These are phyloP conservation scores for Colletotrichum lentis DNA, from an alignment of 2,329 filamentous ascomycete species.

Conservation along the genomic window DNA sequence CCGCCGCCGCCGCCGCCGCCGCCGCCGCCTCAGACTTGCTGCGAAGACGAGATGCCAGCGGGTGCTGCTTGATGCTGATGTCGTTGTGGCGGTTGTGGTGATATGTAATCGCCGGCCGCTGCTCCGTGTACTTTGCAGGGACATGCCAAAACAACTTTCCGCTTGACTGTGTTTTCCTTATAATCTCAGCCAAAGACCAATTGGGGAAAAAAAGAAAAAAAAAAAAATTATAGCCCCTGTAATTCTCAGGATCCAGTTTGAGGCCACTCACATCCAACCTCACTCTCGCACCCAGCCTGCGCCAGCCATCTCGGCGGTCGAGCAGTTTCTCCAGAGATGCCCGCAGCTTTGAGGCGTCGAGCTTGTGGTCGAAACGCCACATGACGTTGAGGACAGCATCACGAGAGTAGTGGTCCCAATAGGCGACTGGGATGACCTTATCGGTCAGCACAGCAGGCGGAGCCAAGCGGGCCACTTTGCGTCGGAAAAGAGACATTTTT, in stretches of 20 bases:
- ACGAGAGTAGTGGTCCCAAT: slow-evolving; percentile 8
- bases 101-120: slow-evolving; percentile 1
- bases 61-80: slow-evolving; percentile 9
- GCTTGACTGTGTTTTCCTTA: not conserved
- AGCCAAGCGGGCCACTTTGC: not conserved
- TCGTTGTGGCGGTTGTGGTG: slow-evolving; percentile 5
- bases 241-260: not conserved
- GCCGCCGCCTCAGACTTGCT: not conserved
- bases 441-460: slow-evolving; percentile 1
- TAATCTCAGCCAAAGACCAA: not conserved
- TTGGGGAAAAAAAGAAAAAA: too few relatives aligned
- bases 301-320: slow-evolving; percentile 4
- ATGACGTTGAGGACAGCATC: slow-evolving; percentile 15
- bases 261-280: not conserved
- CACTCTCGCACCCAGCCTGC: slow-evolving; percentile 1
- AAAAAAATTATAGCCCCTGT: too few relatives aligned
- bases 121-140: not conserved
- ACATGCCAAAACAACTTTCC: not conserved
- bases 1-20: too few relatives aligned
- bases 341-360: not conserved
- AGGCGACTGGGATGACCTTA: slow-evolving; percentile 5
- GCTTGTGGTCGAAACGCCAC: not conserved
- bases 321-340: not conserved
- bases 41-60: slow-evolving; percentile 1
- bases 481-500: slow-evolving; percentile 11